Conservation (phyloP, 2,329 filamentous ascomycete species). For the Madurella mycetomatis region DNA sequence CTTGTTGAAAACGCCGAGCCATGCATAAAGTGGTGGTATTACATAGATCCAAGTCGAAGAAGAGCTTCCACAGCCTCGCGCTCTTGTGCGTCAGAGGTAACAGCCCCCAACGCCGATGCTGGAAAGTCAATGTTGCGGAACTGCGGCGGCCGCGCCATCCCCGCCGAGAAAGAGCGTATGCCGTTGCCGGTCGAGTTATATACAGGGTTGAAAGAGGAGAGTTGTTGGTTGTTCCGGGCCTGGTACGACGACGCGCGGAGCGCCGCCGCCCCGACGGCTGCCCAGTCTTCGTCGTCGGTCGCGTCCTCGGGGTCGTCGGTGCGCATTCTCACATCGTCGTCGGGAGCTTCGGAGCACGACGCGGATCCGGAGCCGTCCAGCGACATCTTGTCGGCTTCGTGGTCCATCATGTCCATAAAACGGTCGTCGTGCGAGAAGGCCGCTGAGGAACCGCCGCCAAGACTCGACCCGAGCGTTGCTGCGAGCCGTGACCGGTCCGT, state of each 20-base stretch:
- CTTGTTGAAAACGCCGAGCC: conserved; percentile 45
- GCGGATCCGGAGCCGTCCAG: conserved; percentile 65
- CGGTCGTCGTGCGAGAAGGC: conserved; percentile 71
- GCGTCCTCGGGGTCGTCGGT: conserved; percentile 77
- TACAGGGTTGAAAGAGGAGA: conserved; percentile 45
- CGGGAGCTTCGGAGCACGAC: conserved; percentile 71
- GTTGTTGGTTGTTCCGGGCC: conserved; percentile 49
- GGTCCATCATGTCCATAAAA: conserved; percentile 65
- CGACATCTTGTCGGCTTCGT: conserved; percentile 95
- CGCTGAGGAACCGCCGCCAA: conserved; percentile 57
- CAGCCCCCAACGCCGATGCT: conserved; percentile 43
- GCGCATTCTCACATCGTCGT: conserved; percentile 61
- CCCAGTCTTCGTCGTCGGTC: conserved; percentile 97
- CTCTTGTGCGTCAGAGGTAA: conserved; percentile 64
- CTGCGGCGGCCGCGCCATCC: conserved; percentile 52
- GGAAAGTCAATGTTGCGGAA: conserved; percentile 49
- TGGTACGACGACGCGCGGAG: conserved; percentile 65
- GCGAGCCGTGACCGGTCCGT: conserved; percentile 46
- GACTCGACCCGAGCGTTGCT: conserved; percentile 54
- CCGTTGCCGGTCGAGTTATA: conserved; percentile 43
- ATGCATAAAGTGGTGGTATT: conserved; percentile 42
- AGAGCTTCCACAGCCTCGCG: conserved; percentile 78
- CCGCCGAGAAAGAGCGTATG: conserved; percentile 48
- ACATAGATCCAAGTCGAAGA: conserved; percentile 75
- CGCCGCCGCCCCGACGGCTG: conserved; percentile 78